These are phyloP conservation scores for Tripterygium wilfordii DNA, from an alignment of 177 flowering plant genomes.

Conservation along the genomic window DNA sequence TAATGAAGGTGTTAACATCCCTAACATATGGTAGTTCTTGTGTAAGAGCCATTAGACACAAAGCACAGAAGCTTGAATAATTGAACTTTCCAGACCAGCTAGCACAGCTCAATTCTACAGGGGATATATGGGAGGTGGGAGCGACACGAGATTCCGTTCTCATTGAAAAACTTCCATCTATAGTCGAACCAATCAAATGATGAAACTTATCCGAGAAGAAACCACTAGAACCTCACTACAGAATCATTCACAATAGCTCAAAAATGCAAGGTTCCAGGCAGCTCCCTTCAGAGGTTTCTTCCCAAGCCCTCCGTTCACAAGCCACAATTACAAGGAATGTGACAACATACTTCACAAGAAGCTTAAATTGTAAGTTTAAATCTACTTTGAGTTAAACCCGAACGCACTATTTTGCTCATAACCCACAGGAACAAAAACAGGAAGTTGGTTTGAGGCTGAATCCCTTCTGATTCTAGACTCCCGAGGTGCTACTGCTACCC, in stretches of 20 bases:
- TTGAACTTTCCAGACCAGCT: no score
- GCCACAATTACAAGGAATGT: no score
- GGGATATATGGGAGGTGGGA: no score
- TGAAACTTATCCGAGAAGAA: not conserved
- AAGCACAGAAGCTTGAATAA: no score
- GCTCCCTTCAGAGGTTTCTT: conserved; percentile 6
- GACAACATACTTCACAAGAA: no score
- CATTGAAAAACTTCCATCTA: conserved; percentile 7
- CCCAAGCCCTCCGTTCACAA: not conserved
- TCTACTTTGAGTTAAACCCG: conserved; percentile 25
- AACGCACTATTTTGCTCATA: conserved; percentile 24
- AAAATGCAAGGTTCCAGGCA: conserved; percentile 8
- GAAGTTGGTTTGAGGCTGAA: conserved; percentile 65
- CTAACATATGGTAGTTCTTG: no score
- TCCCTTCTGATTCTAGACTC: conserved; percentile 60
- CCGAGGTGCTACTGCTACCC: conserved; percentile 20
- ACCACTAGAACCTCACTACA: conserved; percentile 7
- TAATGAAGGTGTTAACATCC: no score
- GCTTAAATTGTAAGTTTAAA: not conserved
- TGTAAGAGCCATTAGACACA: no score
- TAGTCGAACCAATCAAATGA: conserved; percentile 2
- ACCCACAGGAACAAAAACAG: conserved; percentile 66
- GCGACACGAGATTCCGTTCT: conserved; percentile 1
- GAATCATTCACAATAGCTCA: not conserved
- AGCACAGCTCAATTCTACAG: no score